A percentile compares a stretch with the other conserved stretches of the same genome.
phyloP scores from a whole-genome alignment of 176 grass and related monocot species.

The Phoenix roebelenii region DNA sequence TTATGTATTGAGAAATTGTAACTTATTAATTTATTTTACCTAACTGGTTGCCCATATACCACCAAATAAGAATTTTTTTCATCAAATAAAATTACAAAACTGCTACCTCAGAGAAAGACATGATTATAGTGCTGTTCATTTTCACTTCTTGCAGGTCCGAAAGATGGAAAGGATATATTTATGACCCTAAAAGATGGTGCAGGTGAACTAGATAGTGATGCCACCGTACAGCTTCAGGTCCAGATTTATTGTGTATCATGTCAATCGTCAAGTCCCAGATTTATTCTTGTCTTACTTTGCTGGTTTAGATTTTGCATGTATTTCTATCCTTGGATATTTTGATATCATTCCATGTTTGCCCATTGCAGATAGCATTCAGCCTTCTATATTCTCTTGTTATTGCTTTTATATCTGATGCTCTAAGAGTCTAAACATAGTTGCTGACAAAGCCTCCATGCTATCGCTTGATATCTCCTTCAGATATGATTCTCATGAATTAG shows the following conservation, averaged over 20 bases:
- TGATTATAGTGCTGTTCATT: no score
- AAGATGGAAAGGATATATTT: slow-evolving; percentile 80
- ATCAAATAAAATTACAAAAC: no score
- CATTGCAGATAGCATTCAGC: no score
- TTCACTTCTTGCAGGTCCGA: slow-evolving; percentile 44
- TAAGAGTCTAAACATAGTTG: no score
- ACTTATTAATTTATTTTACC: no score
- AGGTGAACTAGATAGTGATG: slow-evolving; percentile 50
- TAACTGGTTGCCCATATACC: no score
- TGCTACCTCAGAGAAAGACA: no score
- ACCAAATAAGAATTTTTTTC: no score
- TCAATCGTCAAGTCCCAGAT: background rate
- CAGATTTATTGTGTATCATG: background rate
- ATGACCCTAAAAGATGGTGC: slow-evolving; percentile 66
- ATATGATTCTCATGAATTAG: slow-evolving; percentile 75
- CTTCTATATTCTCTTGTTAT: no score
- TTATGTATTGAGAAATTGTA: no score
- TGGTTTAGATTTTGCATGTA: slow-evolving; percentile 5
- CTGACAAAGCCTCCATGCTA: no score
- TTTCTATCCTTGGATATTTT: slow-evolving; percentile 6
- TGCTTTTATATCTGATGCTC: no score
- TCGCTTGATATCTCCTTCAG: slow-evolving; percentile 65
- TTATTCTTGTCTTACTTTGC: background rate
- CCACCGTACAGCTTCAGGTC: slow-evolving; percentile 75
- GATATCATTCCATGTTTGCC: slow-evolving; percentile 2